Evolutionary conservation across 306 rosid species (phyloP).

Genomic region (Lathyrus sativus): DNA sequence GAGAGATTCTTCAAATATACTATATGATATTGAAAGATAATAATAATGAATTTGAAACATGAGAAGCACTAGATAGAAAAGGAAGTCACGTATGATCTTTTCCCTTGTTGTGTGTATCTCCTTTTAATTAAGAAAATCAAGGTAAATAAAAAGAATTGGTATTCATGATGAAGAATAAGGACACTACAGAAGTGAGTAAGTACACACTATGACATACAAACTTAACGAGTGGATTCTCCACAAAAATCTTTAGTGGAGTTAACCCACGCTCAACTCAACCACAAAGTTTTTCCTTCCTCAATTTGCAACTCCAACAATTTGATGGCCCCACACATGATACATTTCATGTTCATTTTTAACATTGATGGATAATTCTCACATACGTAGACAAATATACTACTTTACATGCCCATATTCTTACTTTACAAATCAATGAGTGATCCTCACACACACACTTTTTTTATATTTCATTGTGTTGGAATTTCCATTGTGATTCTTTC

Average conservation of each 20-base stretch:
- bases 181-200: constrained; percentile 44
- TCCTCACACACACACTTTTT: not conserved
- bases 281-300: constrained; percentile 29
- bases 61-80: constrained; percentile 34
- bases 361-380: constrained; percentile 12
- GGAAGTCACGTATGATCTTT: constrained; percentile 1
- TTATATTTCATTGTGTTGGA: not conserved
- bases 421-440: not conserved
- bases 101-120: constrained; percentile 15
- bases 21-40: constrained; percentile 12
- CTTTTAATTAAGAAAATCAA: constrained; percentile 9
- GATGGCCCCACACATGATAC: constrained; percentile 35
- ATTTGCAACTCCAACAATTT: constrained; percentile 35
- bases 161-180: constrained; percentile 41
- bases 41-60: constrained; percentile 23
- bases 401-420: not conserved
- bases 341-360: constrained; percentile 25
- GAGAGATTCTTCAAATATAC: constrained; percentile 33
- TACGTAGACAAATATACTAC: not conserved
- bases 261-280: constrained; percentile 58
- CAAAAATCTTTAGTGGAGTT: constrained; percentile 52
- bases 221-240: constrained; percentile 54
- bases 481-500: too few relatives aligned
- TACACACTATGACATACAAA: constrained; percentile 47
- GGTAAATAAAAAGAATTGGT: constrained; percentile 24